Conservation (phyloP, 1,284 basidiomycete species). For the Trichosporon coremiiforme region DNA sequence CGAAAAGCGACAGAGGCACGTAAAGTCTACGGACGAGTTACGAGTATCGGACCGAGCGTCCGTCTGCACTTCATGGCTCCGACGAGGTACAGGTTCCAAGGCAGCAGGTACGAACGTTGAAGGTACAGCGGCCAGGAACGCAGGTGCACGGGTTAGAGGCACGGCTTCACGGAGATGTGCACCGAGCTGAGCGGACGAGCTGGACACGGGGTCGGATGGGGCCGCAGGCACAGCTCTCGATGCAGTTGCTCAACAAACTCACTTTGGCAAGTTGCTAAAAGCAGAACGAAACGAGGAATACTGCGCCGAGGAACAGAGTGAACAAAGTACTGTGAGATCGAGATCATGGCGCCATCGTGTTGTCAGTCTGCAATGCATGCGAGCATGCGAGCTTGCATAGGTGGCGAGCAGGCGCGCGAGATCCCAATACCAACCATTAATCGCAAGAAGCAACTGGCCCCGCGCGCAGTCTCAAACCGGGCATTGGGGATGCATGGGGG, state of each 20-base stretch:
- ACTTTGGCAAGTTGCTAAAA: no score
- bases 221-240: no score
- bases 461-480: background rate
- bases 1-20: background rate
- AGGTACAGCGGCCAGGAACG: background rate
- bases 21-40: background rate
- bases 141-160: background rate
- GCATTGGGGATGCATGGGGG: background rate
- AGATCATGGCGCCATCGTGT: background rate
- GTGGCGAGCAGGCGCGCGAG: no score
- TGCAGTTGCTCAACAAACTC: no score
- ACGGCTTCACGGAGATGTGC: no score
- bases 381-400: no score
- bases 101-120: no score
- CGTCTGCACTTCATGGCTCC: no score
- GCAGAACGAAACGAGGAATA: background rate
- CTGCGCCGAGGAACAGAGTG: background rate
- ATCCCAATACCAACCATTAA: no score
- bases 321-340: background rate
- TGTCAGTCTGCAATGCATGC: background rate
- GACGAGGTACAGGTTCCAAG: background rate
- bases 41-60: background rate
- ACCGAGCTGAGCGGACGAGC: no score
- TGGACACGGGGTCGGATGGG: no score
- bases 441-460: no score